Base-by-base conservation (phyloP, 352 stramenopile species). In the Phytophthora sojae region DNA sequence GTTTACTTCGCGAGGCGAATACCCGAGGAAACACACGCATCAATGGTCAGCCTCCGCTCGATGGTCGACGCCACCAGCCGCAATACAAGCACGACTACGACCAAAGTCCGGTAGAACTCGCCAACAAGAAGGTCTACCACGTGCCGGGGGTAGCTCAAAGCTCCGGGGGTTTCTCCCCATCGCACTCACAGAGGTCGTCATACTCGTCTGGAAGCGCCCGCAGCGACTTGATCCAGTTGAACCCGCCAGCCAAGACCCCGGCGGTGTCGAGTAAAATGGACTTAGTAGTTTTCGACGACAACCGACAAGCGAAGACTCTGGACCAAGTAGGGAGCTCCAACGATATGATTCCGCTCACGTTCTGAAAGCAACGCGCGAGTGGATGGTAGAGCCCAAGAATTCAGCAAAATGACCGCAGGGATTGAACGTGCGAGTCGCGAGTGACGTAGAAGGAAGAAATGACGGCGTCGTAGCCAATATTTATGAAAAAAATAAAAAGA, bases 341-440 rank as follows among this genome's bases (percentile, higher is more conserved):
- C 12, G 83, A 91, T 52, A 91, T 91, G 83, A 91, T 91, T 35
- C 81, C 77, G 32, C 64, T 91, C 14, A 60, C 78, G 25, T 76
- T 91, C 19, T 82, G 55, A 71, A 11, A 49, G 15, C 6, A 44
- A 68, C 11, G n/a, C n/a, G 35, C 5, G 39, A 2, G 6, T 42
- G 39, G 8, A 64, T 14, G 12, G 3, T n/a, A 64, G 47, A 49
- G 23, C 1, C 17, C 45, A 55, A 6, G 55, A 39, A 39, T 15
- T 39, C 32, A 14, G 12, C 44, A 23, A 53, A 53, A 53, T 32
- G 19, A 42, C 51, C 52, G 56, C 39, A 62, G 37, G 60, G 60
- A 58, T 50, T 15, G 61, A 65, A 70, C 56, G 32, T 53, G 55
- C 29, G 47, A 49, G 32, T 52, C 26, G 12, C 49, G 14, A 53